These are phyloP conservation scores for Penicillium coffeae DNA, from an alignment of 495 filamentous ascomycete species.

Conservation along the genomic window DNA sequence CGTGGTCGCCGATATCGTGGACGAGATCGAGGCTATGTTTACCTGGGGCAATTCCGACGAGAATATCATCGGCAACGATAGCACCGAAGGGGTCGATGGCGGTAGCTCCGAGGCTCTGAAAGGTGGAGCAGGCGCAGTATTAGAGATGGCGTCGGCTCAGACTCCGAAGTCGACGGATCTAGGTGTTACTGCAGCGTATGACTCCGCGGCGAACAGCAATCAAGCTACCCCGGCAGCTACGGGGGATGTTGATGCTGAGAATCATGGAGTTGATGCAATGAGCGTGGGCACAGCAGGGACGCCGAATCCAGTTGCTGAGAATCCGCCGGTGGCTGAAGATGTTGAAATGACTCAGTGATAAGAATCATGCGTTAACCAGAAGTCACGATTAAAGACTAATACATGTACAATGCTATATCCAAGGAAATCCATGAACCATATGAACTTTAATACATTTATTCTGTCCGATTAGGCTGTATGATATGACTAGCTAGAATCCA, in stretches of 20 bases:
- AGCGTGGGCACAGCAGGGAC: conserved; percentile 27
- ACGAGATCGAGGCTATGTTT: conserved; percentile 71
- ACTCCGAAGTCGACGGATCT: conserved; percentile 4
- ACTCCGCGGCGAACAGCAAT: conserved; percentile 25
- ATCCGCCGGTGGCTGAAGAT: conserved; percentile 24
- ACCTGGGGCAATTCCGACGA: conserved; percentile 44
- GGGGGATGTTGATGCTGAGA: conserved; percentile 13
- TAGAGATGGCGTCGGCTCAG: conserved; percentile 21
- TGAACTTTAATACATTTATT: no score
- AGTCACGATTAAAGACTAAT: no score
- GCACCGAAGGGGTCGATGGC: conserved; percentile 24
- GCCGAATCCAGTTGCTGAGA: conserved; percentile 21
- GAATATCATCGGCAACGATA: conserved; percentile 31
- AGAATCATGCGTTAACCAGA: no score
- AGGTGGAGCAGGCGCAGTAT: conserved; percentile 33
- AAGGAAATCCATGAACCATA: no score
- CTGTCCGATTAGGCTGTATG: no score
- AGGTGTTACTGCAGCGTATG: conserved; percentile 15
- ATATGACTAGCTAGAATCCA: background rate
- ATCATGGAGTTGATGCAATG: conserved; percentile 24
- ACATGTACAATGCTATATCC: no score
- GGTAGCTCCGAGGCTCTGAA: conserved; percentile 35
- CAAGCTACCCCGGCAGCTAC: conserved; percentile 15
- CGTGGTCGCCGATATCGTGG: conserved; percentile 83
- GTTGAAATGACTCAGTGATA: conserved; percentile 33